Evolutionary conservation across 176 grass and related monocot species (phyloP).

Genomic region (barley (Hordeum vulgare)): DNA sequence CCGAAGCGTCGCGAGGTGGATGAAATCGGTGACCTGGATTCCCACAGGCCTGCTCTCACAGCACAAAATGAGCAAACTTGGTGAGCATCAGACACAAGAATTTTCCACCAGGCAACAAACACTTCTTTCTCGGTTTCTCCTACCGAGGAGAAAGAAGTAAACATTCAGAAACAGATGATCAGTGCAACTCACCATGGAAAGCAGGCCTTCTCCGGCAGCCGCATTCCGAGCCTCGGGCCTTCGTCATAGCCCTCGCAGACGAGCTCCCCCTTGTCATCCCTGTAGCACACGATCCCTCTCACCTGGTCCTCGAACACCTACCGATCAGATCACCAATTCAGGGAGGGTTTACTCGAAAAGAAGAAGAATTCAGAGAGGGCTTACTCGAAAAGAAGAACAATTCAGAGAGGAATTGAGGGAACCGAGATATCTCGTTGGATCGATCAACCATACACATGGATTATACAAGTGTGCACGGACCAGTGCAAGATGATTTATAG

Average conservation of each 20-base stretch:
- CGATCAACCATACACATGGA: neutral
- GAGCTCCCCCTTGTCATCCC: constrained; percentile 65
- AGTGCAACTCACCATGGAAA: constrained; percentile 31
- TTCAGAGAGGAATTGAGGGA: neutral
- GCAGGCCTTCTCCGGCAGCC: constrained; percentile 39
- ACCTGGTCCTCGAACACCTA: constrained; percentile 81
- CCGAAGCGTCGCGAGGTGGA: constrained; percentile 40
- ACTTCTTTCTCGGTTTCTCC: neutral
- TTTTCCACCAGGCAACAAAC: neutral
- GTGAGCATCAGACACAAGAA: neutral
- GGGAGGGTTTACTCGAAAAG: neutral
- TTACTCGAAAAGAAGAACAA: neutral
- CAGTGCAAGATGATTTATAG: neutral
- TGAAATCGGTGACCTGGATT: constrained; percentile 44
- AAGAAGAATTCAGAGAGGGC: neutral
- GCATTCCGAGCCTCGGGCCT: constrained; percentile 48
- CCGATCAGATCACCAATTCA: neutral
- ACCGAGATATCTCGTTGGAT: neutral
- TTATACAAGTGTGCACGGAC: neutral
- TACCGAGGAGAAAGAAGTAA: neutral
- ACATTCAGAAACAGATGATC: neutral
- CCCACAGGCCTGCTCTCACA: constrained; percentile 16
- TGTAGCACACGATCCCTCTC: constrained; percentile 79
- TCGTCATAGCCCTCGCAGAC: constrained; percentile 92
- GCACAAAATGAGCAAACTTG: neutral